phyloP scores from a whole-genome alignment of 129 eudicot species.

The Artemisia tridentata region DNA sequence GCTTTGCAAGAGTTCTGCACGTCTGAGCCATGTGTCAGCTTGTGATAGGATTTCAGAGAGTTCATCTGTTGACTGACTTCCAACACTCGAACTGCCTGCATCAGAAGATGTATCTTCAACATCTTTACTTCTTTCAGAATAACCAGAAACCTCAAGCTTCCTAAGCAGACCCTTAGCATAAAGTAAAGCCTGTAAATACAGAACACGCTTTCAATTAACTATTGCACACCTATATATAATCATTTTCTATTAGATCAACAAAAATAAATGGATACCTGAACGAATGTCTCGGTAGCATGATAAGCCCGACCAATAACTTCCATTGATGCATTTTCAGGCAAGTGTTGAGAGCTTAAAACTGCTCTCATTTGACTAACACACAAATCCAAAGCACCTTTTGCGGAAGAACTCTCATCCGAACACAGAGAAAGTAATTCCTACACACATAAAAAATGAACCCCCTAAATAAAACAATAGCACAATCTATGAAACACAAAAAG shows the following conservation, averaged over 20 bases:
- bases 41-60: constrained; percentile 72
- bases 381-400: constrained; percentile 87
- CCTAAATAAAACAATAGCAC: too few species aligned
- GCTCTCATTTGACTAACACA: constrained; percentile 83
- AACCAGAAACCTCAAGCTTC: constrained; percentile 66
- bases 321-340: constrained; percentile 92
- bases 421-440: constrained; percentile 91
- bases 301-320: constrained; percentile 96
- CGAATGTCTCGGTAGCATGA: constrained; percentile 95
- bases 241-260: background rate
- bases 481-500: too few species aligned
- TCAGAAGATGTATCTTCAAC: constrained; percentile 87
- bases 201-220: constrained; percentile 15
- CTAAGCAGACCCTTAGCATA: constrained; percentile 77
- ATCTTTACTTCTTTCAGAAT: constrained; percentile 67
- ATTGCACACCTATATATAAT: constrained; percentile 3
- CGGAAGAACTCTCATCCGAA: constrained; percentile 78
- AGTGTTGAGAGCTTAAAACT: constrained; percentile 65
- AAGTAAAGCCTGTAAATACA: constrained; percentile 60
- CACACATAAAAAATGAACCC: background rate
- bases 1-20: constrained; percentile 95
- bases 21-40: constrained; percentile 86
- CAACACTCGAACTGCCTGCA: constrained; percentile 88
- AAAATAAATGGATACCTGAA: constrained; percentile 54
- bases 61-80: constrained; percentile 84